A percentile compares a stretch with the other conserved stretches of the same genome.
Conservation (phyloP, 2,329 filamentous ascomycete genomes). For the Diplodia sapinea region DNA sequence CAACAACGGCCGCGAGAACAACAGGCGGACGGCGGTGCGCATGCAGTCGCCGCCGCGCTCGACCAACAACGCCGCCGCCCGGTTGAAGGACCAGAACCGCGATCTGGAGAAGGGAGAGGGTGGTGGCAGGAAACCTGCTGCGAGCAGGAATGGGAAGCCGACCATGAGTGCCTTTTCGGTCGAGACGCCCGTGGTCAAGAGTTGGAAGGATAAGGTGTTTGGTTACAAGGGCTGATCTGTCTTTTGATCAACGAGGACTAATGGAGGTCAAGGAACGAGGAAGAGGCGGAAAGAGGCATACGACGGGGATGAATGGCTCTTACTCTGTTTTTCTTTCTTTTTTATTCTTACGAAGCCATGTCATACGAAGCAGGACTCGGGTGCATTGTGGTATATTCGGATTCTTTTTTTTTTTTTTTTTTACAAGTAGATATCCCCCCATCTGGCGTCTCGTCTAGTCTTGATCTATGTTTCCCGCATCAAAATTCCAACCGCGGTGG, state of each 20-base stretch:
- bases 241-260: not conserved
- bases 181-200: conserved; percentile 38
- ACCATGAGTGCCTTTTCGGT: conserved; percentile 45
- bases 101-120: conserved; percentile 45
- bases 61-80: conserved; percentile 33
- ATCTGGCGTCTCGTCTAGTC: not conserved
- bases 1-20: conserved; percentile 15
- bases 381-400: conserved; percentile 8
- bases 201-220: conserved; percentile 32
- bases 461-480: not conserved
- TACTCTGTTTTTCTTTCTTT: not conserved
- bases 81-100: conserved; percentile 36
- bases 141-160: conserved; percentile 26
- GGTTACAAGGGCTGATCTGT: conserved; percentile 13
- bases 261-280: not conserved
- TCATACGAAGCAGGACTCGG: conserved; percentile 11
- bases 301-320: not conserved
- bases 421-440: conserved; percentile 21
- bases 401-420: not conserved
- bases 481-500: not conserved
- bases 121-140: not conserved
- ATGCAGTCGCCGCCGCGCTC: conserved; percentile 44
- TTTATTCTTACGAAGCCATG: conserved; percentile 17
- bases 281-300: not conserved
- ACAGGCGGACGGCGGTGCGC: conserved; percentile 42